phyloP scores from a whole-genome alignment of 1,284 basidiomycete genomes.

The Ganoderma lingzhi region DNA sequence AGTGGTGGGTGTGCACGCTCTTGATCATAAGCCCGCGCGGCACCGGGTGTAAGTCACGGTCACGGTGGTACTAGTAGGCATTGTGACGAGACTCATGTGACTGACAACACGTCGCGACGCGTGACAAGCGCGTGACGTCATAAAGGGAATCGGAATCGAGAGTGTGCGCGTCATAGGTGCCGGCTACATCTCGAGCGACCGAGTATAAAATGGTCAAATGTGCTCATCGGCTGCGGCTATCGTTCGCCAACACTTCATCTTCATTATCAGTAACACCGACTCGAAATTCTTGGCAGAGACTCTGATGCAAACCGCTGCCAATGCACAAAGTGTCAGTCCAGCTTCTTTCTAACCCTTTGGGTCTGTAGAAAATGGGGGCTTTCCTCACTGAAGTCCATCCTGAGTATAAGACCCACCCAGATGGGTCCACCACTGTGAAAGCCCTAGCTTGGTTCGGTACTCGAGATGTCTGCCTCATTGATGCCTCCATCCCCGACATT shows the following conservation, averaged over 20 bases:
- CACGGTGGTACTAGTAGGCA: too few relatives aligned
- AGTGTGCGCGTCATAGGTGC: too few relatives aligned
- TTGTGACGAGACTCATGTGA: constrained; percentile 22
- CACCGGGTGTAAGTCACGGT: too few relatives aligned
- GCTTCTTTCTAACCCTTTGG: background rate
- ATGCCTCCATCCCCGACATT: constrained; percentile 72
- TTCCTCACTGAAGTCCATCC: constrained; percentile 21
- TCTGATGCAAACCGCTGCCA: constrained; percentile 46
- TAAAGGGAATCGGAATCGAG: background rate
- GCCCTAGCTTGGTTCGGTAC: constrained; percentile 29
- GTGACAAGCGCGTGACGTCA: constrained; percentile 34
- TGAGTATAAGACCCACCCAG: too few relatives aligned
- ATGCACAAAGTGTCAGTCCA: constrained; percentile 44
- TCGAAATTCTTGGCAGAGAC: background rate
- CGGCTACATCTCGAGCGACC: background rate
- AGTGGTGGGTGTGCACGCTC: too few relatives aligned
- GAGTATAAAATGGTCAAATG: background rate
- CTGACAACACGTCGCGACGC: constrained; percentile 22
- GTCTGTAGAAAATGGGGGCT: constrained; percentile 46
- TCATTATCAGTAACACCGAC: background rate
- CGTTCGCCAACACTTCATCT: background rate
- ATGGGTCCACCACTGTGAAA: too few relatives aligned
- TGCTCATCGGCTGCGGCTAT: too few relatives aligned
- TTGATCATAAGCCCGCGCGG: too few relatives aligned
- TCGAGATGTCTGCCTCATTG: constrained; percentile 59